phyloP scores from a whole-genome alignment of 176 grass and related monocot species.

The Zea mays region DNA sequence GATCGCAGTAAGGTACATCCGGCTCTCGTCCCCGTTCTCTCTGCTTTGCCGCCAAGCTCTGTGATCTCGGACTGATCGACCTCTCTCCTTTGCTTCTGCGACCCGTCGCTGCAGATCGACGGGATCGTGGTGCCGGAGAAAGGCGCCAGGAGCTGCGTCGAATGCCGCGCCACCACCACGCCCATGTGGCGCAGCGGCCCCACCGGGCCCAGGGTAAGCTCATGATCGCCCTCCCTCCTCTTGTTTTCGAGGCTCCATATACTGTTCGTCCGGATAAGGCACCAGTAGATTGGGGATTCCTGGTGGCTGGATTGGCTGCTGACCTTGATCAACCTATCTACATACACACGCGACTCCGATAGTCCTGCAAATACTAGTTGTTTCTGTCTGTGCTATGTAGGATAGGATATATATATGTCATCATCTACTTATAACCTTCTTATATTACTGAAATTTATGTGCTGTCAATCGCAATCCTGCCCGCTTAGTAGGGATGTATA shows the following conservation, averaged over 20 bases:
- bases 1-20: constrained; percentile 49
- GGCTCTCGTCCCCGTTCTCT: background rate
- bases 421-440: background rate
- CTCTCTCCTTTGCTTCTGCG: background rate
- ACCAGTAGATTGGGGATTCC: background rate
- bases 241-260: background rate
- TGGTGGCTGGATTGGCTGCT: background rate
- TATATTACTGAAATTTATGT: background rate
- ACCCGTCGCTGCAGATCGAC: constrained; percentile 9
- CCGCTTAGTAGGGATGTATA: background rate
- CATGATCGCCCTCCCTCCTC: background rate
- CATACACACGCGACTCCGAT: background rate
- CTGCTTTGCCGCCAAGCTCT: background rate
- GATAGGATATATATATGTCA: background rate
- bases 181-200: constrained; percentile 79
- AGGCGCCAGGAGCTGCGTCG: constrained; percentile 61
- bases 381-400: too few relatives aligned
- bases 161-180: constrained; percentile 73
- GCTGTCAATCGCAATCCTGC: background rate
- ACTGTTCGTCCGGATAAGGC: background rate
- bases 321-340: background rate
- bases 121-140: constrained; percentile 38
- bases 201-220: constrained; percentile 60
- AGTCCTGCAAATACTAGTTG: background rate
- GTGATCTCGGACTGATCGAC: background rate